A percentile compares a stretch with the other conserved stretches of the same genome.
Evolutionary conservation across 2,329 filamentous ascomycete genomes (phyloP).

Genomic region (Trichoderma gracile): DNA sequence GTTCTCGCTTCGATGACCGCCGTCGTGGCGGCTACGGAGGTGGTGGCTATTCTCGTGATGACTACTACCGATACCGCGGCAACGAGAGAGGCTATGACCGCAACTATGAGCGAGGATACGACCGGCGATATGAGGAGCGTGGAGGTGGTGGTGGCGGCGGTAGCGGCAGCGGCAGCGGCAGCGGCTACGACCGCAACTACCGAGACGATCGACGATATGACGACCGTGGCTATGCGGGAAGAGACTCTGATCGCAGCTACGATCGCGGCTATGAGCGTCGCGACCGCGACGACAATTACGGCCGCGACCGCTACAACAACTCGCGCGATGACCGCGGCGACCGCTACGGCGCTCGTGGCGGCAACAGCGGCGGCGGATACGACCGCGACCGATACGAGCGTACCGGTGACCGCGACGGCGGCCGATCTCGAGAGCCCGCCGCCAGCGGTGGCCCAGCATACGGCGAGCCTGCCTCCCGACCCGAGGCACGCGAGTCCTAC

Average conservation of each 20-base stretch:
- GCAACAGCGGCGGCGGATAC: constrained; percentile 43
- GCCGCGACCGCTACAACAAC: constrained; percentile 39
- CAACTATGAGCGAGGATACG: constrained; percentile 48
- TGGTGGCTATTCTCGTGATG: constrained; percentile 53
- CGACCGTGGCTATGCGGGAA: constrained; percentile 52
- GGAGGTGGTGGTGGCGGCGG: neutral
- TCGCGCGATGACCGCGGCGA: constrained; percentile 31
- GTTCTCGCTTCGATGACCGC: constrained; percentile 59
- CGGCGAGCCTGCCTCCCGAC: constrained; percentile 45
- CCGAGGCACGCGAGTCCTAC: constrained; percentile 48
- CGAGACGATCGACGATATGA: constrained; percentile 51
- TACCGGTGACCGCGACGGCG: constrained; percentile 43
- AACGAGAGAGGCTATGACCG: constrained; percentile 47
- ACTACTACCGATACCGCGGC: constrained; percentile 59
- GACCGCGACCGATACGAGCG: constrained; percentile 54
- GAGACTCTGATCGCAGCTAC: constrained; percentile 48
- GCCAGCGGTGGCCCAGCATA: constrained; percentile 41
- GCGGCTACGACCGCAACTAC: constrained; percentile 53
- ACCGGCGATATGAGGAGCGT: constrained; percentile 44
- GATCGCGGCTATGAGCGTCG: constrained; percentile 60
- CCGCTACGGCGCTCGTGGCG: constrained; percentile 41
- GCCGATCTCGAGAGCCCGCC: constrained; percentile 44
- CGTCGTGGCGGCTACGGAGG: constrained; percentile 61
- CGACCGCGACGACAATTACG: constrained; percentile 45
- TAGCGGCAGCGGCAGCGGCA: constrained; percentile 28